These are phyloP conservation scores for Chlorophyllum brunneum DNA, from an alignment of 768 basidiomycete genomes.

Conservation along the genomic window DNA sequence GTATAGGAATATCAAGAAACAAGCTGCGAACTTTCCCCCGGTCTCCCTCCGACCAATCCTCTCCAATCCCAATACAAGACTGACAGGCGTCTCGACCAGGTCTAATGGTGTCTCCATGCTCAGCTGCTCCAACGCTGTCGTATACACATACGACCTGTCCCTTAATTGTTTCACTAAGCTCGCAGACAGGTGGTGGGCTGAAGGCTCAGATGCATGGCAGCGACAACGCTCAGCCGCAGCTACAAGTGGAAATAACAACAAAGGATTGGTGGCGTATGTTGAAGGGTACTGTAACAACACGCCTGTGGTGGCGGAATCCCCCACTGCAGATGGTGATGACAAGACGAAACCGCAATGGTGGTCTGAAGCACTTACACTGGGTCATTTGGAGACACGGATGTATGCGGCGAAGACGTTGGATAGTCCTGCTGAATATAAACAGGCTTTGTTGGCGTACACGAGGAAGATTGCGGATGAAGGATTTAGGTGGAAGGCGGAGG, in stretches of 20 bases:
- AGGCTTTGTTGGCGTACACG: constrained; percentile 71
- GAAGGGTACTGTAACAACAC: constrained; percentile 29
- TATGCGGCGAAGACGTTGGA: constrained; percentile 72
- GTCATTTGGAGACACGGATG: constrained; percentile 83
- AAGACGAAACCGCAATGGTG: constrained; percentile 66
- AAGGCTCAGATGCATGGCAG: constrained; percentile 83
- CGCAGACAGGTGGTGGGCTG: constrained; percentile 80
- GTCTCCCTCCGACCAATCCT: constrained; percentile 60
- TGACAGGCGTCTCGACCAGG: constrained; percentile 64
- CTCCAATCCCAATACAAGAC: constrained; percentile 48
- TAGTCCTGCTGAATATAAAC: constrained; percentile 82
- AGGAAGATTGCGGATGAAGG: constrained; percentile 88
- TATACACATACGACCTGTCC: constrained; percentile 73
- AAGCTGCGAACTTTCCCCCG: constrained; percentile 61
- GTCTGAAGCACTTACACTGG: constrained; percentile 77
- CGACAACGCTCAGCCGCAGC: constrained; percentile 26
- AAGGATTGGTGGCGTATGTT: constrained; percentile 49
- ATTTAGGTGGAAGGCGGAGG: constrained; percentile 84
- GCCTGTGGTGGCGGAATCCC: not conserved
- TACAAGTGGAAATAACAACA: not conserved
- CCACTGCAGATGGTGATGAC: not conserved
- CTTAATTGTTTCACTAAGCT: constrained; percentile 72
- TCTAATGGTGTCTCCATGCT: constrained; percentile 80
- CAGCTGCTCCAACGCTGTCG: constrained; percentile 69
- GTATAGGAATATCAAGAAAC: constrained; percentile 79